Conservation (phyloP, 148 eudicot species). For the Limonium bicolor region DNA sequence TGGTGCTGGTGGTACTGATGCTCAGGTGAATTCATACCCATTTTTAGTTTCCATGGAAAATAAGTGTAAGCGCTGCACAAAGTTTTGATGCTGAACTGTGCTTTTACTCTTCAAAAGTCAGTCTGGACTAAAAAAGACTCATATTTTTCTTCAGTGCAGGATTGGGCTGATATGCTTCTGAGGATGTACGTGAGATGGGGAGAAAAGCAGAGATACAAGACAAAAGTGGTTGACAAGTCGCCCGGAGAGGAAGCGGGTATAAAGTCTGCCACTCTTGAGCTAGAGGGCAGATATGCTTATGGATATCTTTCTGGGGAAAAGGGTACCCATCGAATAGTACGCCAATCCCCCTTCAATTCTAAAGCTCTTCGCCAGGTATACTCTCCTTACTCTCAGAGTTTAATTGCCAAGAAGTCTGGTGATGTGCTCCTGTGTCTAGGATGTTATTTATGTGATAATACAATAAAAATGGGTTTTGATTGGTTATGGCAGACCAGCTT, state of each 20-base stretch:
- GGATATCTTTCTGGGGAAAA: conserved; percentile 97
- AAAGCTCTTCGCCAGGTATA: conserved; percentile 97
- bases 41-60: background rate
- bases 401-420: too few species aligned
- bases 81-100: too few species aligned
- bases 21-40: conserved; percentile 48
- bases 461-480: conserved; percentile 1
- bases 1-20: conserved; percentile 99
- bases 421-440: too few species aligned
- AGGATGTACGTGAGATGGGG: conserved; percentile 99
- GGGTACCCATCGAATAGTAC: conserved; percentile 85
- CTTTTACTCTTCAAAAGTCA: background rate
- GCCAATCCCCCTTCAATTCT: conserved; percentile 89
- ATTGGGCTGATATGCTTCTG: conserved; percentile 99
- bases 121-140: too few species aligned
- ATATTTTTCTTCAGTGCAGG: conserved; percentile 96
- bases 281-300: conserved; percentile 91
- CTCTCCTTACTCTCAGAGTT: too few species aligned
- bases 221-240: conserved; percentile 81
- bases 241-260: conserved; percentile 97
- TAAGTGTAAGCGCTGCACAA: too few species aligned
- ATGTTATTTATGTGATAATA: too few species aligned
- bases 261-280: conserved; percentile 82
- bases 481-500: conserved; percentile 86
- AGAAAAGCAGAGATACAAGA: conserved; percentile 80